Conservation (phyloP, 2,329 filamentous ascomycete genomes). For the Metarhizium guizhouense region DNA sequence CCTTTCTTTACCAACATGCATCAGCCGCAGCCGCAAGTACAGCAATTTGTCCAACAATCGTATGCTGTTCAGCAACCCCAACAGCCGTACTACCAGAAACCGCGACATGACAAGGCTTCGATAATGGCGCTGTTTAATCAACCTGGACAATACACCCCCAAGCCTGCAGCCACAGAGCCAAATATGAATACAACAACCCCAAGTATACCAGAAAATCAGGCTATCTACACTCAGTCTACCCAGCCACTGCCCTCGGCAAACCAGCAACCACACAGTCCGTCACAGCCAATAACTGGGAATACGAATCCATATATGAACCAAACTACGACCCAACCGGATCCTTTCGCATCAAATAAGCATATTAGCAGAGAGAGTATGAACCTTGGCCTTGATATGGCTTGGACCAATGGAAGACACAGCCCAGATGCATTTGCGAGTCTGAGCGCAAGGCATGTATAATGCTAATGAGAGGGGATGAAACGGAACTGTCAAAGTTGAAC, state of each 20-base stretch:
- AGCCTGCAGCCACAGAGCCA: constrained; percentile 20
- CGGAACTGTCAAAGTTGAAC: background rate
- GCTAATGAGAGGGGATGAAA: constrained; percentile 6
- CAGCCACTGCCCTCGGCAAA: constrained; percentile 19
- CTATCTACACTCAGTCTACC: constrained; percentile 12
- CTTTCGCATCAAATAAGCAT: constrained; percentile 22
- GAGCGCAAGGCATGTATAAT: constrained; percentile 49
- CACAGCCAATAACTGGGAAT: constrained; percentile 29
- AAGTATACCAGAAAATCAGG: constrained; percentile 21
- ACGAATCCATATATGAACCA: constrained; percentile 50
- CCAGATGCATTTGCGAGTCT: constrained; percentile 73
- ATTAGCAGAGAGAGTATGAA: constrained; percentile 63
- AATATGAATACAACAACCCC: constrained; percentile 18
- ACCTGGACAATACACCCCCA: constrained; percentile 39
- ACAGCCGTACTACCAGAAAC: constrained; percentile 30
- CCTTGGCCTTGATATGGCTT: constrained; percentile 54
- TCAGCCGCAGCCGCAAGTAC: constrained; percentile 15
- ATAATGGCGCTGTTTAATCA: constrained; percentile 70
- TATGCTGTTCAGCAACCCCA: constrained; percentile 14
- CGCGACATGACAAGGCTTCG: constrained; percentile 57
- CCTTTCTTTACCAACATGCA: constrained; percentile 26
- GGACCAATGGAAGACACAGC: constrained; percentile 64
- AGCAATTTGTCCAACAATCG: constrained; percentile 15
- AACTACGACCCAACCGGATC: constrained; percentile 30
- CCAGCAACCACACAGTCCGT: constrained; percentile 19